Conservation (phyloP, 2,329 filamentous ascomycete genomes). For the Thermomyces lanuginosus region DNA sequence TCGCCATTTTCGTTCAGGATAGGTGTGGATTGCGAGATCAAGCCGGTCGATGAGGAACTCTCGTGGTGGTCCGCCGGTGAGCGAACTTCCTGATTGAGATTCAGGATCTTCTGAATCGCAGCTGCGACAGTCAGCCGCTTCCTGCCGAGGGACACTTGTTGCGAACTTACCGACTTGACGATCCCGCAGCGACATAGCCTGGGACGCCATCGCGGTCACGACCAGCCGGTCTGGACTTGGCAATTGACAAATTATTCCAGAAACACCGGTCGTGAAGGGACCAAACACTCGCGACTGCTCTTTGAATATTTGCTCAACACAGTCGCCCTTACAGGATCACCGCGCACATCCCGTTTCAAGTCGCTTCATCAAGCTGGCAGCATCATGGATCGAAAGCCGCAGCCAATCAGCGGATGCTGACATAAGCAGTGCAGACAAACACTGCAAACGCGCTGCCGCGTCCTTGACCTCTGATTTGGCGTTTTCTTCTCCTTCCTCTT, state of each 20-base stretch:
- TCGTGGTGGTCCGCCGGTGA: slow-evolving; percentile 40
- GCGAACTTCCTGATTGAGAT: slow-evolving; percentile 61
- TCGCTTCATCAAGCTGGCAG: slow-evolving; percentile 17
- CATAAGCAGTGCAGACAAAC: slow-evolving; percentile 14
- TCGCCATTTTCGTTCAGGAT: slow-evolving; percentile 76
- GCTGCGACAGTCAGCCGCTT: slow-evolving; percentile 34
- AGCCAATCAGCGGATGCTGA: slow-evolving; percentile 10
- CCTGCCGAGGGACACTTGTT: too few species aligned
- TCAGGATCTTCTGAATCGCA: slow-evolving; percentile 88
- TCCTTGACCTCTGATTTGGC: slow-evolving; percentile 2
- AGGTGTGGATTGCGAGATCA: slow-evolving; percentile 53
- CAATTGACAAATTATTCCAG: slow-evolving; percentile 3
- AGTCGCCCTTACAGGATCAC: too few species aligned
- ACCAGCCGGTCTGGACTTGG: neutral
- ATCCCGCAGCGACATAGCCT: slow-evolving; percentile 47
- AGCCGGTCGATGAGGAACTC: slow-evolving; percentile 45
- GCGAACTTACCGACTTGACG: slow-evolving; percentile 50
- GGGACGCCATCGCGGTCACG: slow-evolving; percentile 36
- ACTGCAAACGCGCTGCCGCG: slow-evolving; percentile 8
- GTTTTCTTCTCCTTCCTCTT: slow-evolving; percentile 4
- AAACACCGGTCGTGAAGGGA: too few species aligned
- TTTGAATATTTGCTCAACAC: too few species aligned
- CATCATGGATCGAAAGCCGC: slow-evolving; percentile 9
- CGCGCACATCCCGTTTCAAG: slow-evolving; percentile 5
- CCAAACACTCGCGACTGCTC: too few species aligned